These are phyloP conservation scores for Cercophora sp. DNA, from an alignment of 495 filamentous ascomycete genomes.

Conservation along the genomic window DNA sequence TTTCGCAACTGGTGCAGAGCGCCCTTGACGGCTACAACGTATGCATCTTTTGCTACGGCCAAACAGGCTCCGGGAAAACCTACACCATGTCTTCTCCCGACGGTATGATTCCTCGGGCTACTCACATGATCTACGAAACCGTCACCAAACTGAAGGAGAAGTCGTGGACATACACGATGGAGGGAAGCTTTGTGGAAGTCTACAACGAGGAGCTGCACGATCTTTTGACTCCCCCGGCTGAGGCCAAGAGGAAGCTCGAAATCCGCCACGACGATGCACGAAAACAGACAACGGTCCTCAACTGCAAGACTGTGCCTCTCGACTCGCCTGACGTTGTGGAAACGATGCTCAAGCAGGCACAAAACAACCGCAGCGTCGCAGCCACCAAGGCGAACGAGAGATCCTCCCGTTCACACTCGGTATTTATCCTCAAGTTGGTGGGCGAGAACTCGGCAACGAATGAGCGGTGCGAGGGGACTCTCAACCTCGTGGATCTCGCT, in stretches of 20 bases:
- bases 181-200: conserved; percentile 95
- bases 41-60: conserved; percentile 98
- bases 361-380: conserved; percentile 82
- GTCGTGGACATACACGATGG: conserved; percentile 92
- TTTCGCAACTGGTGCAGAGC: conserved; percentile 93
- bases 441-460: conserved; percentile 78
- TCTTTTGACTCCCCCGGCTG: conserved; percentile 65
- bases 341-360: conserved; percentile 70
- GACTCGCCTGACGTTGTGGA: conserved; percentile 77
- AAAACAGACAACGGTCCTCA: conserved; percentile 80
- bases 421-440: conserved; percentile 88
- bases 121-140: conserved; percentile 87
- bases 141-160: conserved; percentile 78
- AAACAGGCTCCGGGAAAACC: conserved; percentile 96
- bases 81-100: conserved; percentile 90
- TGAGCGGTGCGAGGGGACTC: conserved; percentile 82
- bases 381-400: conserved; percentile 95
- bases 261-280: conserved; percentile 80
- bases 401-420: conserved; percentile 88
- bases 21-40: conserved; percentile 98
- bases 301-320: conserved; percentile 72
- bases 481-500: conserved; percentile 95
- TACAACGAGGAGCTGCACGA: conserved; percentile 98
- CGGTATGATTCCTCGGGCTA: conserved; percentile 93
- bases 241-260: conserved; percentile 85